These are phyloP conservation scores for Coniferiporia sulphurascens DNA, from an alignment of 1,284 basidiomycete genomes.

Conservation along the genomic window DNA sequence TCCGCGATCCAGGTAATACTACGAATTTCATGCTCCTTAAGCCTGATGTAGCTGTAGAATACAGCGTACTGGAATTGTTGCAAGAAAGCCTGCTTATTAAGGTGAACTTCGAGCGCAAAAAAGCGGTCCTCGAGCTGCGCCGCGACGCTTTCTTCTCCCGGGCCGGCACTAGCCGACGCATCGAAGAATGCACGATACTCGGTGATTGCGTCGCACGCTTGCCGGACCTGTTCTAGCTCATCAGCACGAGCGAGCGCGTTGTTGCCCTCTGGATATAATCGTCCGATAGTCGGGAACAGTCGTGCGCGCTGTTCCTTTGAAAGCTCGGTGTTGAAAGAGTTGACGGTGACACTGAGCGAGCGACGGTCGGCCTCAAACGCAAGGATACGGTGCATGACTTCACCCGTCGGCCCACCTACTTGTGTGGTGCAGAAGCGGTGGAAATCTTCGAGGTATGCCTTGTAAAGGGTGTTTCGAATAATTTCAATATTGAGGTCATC, in stretches of 20 bases:
- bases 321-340: constrained; percentile 95
- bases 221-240: constrained; percentile 90
- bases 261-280: constrained; percentile 94
- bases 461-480: constrained; percentile 99
- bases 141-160: constrained; percentile 39
- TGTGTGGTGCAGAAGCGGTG: constrained; percentile 71
- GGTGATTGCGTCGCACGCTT: constrained; percentile 81
- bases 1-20: constrained; percentile 98
- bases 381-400: constrained; percentile 87
- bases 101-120: constrained; percentile 89
- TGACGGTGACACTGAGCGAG: constrained; percentile 98
- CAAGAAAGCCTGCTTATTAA: constrained; percentile 91
- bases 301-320: constrained; percentile 95
- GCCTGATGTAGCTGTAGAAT: constrained; percentile 92
- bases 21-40: constrained; percentile 99
- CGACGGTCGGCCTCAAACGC: constrained; percentile 96
- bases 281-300: constrained; percentile 91
- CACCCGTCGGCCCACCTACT: constrained; percentile 80
- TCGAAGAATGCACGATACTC: constrained; percentile 94
- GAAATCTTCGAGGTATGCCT: constrained; percentile 98
- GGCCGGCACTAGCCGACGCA: constrained; percentile 36
- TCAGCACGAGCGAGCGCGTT: constrained; percentile 92
- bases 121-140: constrained; percentile 90
- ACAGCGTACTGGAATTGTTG: constrained; percentile 94
- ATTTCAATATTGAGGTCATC: constrained; percentile 99